Evolutionary conservation across 495 filamentous ascomycete species (phyloP).

Genomic region (Tuber aestivum): DNA sequence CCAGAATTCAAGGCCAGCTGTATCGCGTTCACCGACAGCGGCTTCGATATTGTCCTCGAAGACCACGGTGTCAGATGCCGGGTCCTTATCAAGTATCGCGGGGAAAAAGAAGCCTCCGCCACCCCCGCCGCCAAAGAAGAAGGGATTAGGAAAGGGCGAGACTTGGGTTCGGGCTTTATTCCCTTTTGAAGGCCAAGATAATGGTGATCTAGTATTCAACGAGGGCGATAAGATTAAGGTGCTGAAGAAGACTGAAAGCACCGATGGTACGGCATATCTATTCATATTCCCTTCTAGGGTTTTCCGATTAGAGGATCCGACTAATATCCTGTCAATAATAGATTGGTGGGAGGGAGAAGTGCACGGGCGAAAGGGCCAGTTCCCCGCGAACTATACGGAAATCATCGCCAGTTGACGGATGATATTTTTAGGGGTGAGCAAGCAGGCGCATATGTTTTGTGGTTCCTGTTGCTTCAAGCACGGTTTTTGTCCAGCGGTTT

Average conservation of each 20-base stretch:
- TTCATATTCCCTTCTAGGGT: not conserved
- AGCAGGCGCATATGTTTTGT: conserved; percentile 3
- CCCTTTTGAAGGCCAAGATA: conserved; percentile 65
- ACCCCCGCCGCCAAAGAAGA: conserved; percentile 59
- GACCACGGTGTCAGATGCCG: conserved; percentile 32
- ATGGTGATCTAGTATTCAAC: conserved; percentile 70
- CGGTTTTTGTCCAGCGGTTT: not conserved
- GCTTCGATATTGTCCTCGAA: conserved; percentile 38
- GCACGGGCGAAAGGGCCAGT: conserved; percentile 64
- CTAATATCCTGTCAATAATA: conserved; percentile 15
- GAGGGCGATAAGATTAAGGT: conserved; percentile 83
- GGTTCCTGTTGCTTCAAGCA: not conserved
- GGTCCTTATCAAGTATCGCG: conserved; percentile 37
- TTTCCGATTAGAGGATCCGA: not conserved
- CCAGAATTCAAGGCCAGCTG: conserved; percentile 11
- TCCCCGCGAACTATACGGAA: conserved; percentile 85
- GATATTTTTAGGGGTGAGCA: conserved; percentile 11
- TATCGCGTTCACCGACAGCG: conserved; percentile 20
- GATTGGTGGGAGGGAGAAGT: conserved; percentile 97
- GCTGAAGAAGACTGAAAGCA: conserved; percentile 73
- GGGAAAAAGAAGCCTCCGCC: conserved; percentile 66
- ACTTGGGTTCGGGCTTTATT: conserved; percentile 75
- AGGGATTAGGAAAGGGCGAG: conserved; percentile 47
- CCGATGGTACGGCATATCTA: conserved; percentile 49
- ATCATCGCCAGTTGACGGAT: conserved; percentile 18